phyloP scores from a whole-genome alignment of 2,329 filamentous ascomycete species.

The Aureobasidium sp. region DNA sequence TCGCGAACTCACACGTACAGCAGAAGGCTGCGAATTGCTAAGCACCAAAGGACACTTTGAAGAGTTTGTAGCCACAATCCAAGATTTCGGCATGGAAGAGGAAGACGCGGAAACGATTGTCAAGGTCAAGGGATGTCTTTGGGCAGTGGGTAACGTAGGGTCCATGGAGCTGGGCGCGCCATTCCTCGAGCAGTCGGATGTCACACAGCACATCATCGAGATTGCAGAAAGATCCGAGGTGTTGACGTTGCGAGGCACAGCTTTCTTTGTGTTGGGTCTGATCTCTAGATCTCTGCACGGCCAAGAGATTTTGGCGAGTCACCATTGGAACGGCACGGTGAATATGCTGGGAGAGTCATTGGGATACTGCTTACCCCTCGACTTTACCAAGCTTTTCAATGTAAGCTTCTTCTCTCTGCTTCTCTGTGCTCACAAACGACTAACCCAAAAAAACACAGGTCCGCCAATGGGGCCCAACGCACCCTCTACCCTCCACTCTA shows the following conservation, averaged over 20 bases:
- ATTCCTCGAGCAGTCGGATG: conserved; percentile 83
- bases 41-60: conserved; percentile 93
- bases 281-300: conserved; percentile 90
- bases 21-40: conserved; percentile 83
- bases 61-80: conserved; percentile 83
- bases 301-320: conserved; percentile 79
- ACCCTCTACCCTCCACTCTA: neutral
- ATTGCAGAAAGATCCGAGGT: conserved; percentile 86
- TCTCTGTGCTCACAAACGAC: neutral
- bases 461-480: conserved; percentile 29
- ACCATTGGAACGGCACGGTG: conserved; percentile 89
- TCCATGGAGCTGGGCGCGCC: conserved; percentile 96
- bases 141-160: conserved; percentile 96
- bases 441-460: conserved; percentile 24
- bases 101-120: conserved; percentile 79
- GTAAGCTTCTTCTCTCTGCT: conserved; percentile 33
- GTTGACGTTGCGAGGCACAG: conserved; percentile 88
- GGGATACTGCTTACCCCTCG: conserved; percentile 76
- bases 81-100: conserved; percentile 75
- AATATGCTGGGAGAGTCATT: conserved; percentile 75
- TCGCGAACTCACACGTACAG: conserved; percentile 83
- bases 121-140: conserved; percentile 94
- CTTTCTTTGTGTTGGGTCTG: conserved; percentile 89
- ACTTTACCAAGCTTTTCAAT: conserved; percentile 72
- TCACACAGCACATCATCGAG: conserved; percentile 76